Evolutionary conservation across 202 grass and related monocot genomes (phyloP).

Genomic region (Musa balbisiana): DNA sequence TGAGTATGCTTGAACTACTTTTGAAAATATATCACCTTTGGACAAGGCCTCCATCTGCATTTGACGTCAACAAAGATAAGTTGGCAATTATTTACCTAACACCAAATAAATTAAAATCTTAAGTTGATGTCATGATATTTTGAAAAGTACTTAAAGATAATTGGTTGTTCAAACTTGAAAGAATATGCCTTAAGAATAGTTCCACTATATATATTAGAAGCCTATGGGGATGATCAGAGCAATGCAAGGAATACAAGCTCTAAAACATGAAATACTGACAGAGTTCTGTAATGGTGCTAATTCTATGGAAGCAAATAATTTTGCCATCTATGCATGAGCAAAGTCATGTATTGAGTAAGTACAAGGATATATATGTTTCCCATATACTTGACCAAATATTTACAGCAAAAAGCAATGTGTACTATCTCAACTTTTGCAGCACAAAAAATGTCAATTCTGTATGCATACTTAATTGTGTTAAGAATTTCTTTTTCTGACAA

Average conservation of each 20-base stretch:
- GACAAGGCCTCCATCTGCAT: conserved; percentile 79
- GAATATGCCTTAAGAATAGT: not conserved
- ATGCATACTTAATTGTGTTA: not conserved
- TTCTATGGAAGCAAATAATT: no score
- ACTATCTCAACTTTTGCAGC: no score
- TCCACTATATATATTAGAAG: no score
- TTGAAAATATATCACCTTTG: conserved; percentile 50
- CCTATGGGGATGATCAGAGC: no score
- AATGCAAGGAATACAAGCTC: no score
- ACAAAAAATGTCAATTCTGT: not conserved
- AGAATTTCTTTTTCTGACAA: no score
- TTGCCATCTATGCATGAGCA: no score
- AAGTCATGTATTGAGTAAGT: no score
- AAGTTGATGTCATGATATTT: not conserved
- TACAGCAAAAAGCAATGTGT: not conserved
- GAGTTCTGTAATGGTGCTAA: no score
- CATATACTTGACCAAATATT: not conserved
- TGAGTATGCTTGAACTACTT: conserved; percentile 87
- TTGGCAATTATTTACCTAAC: not conserved
- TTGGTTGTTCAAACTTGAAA: not conserved
- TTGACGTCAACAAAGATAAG: not conserved
- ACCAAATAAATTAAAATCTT: not conserved
- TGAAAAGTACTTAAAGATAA: not conserved
- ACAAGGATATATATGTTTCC: not conserved
- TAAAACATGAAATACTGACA: no score